A percentile compares a stretch with the other conserved stretches of the same genome.
Evolutionary conservation across 2,329 filamentous ascomycete species (phyloP).

Genomic region (Chaetomium sp.): DNA sequence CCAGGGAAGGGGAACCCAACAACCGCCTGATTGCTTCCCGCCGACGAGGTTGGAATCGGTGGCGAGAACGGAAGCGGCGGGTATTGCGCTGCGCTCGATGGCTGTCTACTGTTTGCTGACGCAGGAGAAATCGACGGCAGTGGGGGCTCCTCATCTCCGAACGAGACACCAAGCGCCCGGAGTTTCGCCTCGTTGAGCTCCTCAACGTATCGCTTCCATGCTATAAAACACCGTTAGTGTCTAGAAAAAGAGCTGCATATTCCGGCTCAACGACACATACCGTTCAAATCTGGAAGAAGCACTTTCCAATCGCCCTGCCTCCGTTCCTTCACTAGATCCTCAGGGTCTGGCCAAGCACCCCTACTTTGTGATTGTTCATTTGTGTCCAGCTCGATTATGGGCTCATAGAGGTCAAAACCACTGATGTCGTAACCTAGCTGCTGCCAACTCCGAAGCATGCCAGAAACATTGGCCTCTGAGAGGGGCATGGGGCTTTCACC

Average conservation of each 20-base stretch:
- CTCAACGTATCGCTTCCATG: slow-evolving; percentile 70
- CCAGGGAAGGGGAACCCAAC: slow-evolving; percentile 51
- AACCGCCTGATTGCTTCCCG: slow-evolving; percentile 59
- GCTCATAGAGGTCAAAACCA: slow-evolving; percentile 61
- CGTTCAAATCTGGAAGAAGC: slow-evolving; percentile 62
- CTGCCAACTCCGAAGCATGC: slow-evolving; percentile 61
- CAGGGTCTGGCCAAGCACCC: slow-evolving; percentile 58
- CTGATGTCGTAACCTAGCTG: slow-evolving; percentile 61
- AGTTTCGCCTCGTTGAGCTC: slow-evolving; percentile 87
- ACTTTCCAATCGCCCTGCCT: slow-evolving; percentile 51
- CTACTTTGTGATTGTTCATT: slow-evolving; percentile 56
- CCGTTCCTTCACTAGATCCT: slow-evolving; percentile 53
- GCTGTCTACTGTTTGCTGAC: slow-evolving; percentile 57
- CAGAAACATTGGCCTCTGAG: slow-evolving; percentile 46
- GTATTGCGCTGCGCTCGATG: slow-evolving; percentile 58
- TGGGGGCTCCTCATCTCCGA: slow-evolving; percentile 65
- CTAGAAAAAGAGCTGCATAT: background rate
- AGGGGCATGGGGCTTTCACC: slow-evolving; percentile 50
- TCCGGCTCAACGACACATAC: slow-evolving; percentile 29
- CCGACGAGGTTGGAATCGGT: slow-evolving; percentile 72
- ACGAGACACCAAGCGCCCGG: slow-evolving; percentile 79
- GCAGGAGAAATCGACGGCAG: slow-evolving; percentile 60
- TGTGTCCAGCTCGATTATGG: slow-evolving; percentile 33
- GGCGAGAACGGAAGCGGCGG: slow-evolving; percentile 76
- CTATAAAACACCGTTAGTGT: slow-evolving; percentile 28